These are phyloP conservation scores for Suillus americanus DNA, from an alignment of 768 basidiomycete species.

Conservation along the genomic window DNA sequence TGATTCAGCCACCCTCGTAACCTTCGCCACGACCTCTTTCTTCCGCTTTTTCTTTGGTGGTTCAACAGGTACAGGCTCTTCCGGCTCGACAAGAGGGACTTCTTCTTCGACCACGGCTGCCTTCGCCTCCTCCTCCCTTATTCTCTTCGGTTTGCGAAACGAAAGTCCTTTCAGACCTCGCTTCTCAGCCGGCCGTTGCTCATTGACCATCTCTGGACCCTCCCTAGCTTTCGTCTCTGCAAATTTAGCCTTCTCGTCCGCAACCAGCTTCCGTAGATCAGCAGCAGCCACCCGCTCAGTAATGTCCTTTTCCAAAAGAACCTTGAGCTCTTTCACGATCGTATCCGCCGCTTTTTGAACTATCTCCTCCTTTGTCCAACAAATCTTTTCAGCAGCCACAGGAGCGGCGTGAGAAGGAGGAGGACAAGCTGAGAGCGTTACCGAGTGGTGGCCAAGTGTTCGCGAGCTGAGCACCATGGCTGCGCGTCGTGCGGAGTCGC, in stretches of 20 bases:
- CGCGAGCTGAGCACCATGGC: slow-evolving; percentile 59
- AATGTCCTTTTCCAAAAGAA: slow-evolving; percentile 63
- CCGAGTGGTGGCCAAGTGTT: slow-evolving; percentile 58
- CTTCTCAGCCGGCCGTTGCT: slow-evolving; percentile 46
- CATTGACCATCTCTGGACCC: slow-evolving; percentile 36
- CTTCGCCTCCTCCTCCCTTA: slow-evolving; percentile 35
- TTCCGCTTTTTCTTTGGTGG: slow-evolving; percentile 61
- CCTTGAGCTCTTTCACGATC: slow-evolving; percentile 56
- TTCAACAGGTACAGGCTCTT: slow-evolving; percentile 37
- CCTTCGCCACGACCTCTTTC: slow-evolving; percentile 40
- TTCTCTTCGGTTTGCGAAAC: slow-evolving; percentile 43
- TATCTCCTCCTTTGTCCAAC: slow-evolving; percentile 55
- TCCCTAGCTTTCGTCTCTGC: slow-evolving; percentile 26
- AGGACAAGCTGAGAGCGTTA: slow-evolving; percentile 49
- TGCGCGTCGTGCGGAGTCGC: slow-evolving; percentile 64
- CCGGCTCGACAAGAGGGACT: slow-evolving; percentile 26
- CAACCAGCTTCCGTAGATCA: slow-evolving; percentile 52
- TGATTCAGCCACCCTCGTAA: slow-evolving; percentile 38
- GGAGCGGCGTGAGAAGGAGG: slow-evolving; percentile 35
- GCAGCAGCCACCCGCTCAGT: slow-evolving; percentile 56
- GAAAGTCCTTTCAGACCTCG: slow-evolving; percentile 44
- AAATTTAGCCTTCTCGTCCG: slow-evolving; percentile 48
- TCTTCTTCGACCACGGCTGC: slow-evolving; percentile 21
- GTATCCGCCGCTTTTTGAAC: slow-evolving; percentile 54
- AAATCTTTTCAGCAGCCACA: slow-evolving; percentile 37